Evolutionary conservation across 768 basidiomycete genomes (phyloP).

Genomic region (Mycena polygramma): DNA sequence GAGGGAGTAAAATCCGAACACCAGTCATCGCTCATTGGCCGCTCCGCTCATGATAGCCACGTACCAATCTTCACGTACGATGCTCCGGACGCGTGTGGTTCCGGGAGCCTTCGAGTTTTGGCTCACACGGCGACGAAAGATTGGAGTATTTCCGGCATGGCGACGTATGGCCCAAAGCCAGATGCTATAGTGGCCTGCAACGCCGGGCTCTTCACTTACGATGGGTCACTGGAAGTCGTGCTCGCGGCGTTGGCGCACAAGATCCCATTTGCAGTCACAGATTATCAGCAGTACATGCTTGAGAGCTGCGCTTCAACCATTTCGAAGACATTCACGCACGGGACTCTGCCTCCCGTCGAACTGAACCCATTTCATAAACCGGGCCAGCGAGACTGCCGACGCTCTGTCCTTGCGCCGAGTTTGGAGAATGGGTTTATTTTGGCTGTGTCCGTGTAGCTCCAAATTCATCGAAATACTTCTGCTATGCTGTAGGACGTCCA

Average conservation of each 20-base stretch:
- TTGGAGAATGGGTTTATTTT: no score
- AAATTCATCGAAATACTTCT: no score
- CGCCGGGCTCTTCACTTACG: constrained; percentile 6
- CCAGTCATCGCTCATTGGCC: neutral
- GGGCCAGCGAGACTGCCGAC: neutral
- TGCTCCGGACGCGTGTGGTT: neutral
- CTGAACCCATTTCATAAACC: constrained; percentile 11
- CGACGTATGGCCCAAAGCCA: neutral
- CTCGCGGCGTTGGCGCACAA: neutral
- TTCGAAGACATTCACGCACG: neutral
- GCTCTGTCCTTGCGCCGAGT: no score
- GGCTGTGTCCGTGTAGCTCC: no score
- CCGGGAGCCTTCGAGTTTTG: neutral
- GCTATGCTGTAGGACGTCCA: no score
- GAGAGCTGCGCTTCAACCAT: neutral
- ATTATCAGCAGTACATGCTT: constrained; percentile 15
- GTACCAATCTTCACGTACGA: constrained; percentile 1
- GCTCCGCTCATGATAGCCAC: neutral
- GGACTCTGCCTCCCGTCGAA: neutral
- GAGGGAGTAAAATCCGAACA: neutral
- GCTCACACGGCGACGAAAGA: neutral
- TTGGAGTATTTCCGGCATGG: neutral
- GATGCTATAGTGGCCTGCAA: constrained; percentile 1
- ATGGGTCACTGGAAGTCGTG: neutral
- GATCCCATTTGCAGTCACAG: constrained; percentile 10